These are phyloP conservation scores for Venturia carpophila DNA, from an alignment of 2,329 filamentous ascomycete species.

Conservation along the genomic window DNA sequence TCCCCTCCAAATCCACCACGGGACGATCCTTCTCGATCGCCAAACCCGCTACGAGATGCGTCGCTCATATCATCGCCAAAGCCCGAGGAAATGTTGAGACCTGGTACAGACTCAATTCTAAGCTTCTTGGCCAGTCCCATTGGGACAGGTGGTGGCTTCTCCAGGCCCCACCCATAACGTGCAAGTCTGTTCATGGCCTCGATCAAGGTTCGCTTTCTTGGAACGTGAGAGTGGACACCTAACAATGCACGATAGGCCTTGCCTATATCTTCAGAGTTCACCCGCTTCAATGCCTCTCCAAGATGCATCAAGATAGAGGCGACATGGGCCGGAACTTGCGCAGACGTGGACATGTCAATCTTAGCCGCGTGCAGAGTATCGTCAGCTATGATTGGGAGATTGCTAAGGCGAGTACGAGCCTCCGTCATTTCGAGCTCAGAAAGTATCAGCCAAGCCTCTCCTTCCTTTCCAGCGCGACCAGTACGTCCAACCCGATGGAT, in stretches of 20 bases:
- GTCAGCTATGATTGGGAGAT: constrained; percentile 54
- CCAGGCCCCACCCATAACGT: constrained; percentile 41
- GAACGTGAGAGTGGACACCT: constrained; percentile 41
- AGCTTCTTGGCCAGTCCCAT: constrained; percentile 21
- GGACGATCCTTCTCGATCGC: constrained; percentile 42
- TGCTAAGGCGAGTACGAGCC: constrained; percentile 46
- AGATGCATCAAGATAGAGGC: constrained; percentile 41
- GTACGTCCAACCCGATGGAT: constrained; percentile 47
- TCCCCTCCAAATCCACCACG: constrained; percentile 21
- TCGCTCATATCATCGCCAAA: constrained; percentile 38
- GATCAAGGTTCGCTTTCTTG: constrained; percentile 36
- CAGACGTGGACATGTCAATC: constrained; percentile 37
- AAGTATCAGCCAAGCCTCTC: constrained; percentile 62
- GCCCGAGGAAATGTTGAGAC: constrained; percentile 24
- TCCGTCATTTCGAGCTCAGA: constrained; percentile 45
- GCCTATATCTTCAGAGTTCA: constrained; percentile 38
- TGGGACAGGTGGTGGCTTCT: constrained; percentile 33
- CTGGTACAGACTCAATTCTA: not conserved
- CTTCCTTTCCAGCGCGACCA: constrained; percentile 61
- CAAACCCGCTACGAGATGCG: constrained; percentile 32
- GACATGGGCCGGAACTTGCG: constrained; percentile 35
- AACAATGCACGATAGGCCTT: constrained; percentile 52
- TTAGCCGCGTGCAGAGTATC: constrained; percentile 44
- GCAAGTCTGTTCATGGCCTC: constrained; percentile 38
- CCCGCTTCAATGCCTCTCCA: constrained; percentile 35